Base-by-base conservation (phyloP, 805 yeast species). In the Starmera dryadoides region DNA sequence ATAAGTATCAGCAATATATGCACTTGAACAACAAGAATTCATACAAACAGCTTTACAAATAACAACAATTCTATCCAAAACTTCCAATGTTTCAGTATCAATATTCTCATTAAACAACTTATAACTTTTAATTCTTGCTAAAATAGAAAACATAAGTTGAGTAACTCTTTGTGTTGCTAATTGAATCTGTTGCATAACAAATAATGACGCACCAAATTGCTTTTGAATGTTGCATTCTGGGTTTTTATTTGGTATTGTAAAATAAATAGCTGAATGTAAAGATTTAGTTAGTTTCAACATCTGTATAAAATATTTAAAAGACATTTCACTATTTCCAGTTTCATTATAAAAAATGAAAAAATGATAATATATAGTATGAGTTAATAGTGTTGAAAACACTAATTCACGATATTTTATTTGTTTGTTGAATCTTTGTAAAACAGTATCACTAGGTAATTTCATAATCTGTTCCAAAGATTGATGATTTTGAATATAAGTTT, bases 321-420 rank as follows among this genome's bases (percentile, higher is more conserved):
- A 47, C 34, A 40, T 25, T 4, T 30, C 41, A 2, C 9, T 34
- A 22, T 51, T 35, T 30, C 36, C 34, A 10, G 31, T 36, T n/a
- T 38, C 43, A 34, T 46, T 49, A 31, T 47, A 47, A 17, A 37
- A 45, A 3, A 54, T 21, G 33, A 44, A 53, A 16, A 54, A 35
- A 35, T 54, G 53, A 33, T 48, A 47, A 36, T 54, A 47, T 11
- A 51, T 37, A 46, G 53, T 47, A 29, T 37, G 42, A 6, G 48
- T 25, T 16, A 54, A 39, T 1, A 52, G 42, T 3, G 35, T 20
- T 9, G 42, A 15, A 30, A 52, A 53, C 17, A 47, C 29, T 16
- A 42, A 33, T 6, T 33, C 28, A 1, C 33, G 18, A 8, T 47
- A 8, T 4, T 37, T 42, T 19, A 40, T 39, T 15, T 39, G 25